Percentiles rank a stretch among this genome's conserved stretches.
Evolutionary conservation across 2,329 filamentous ascomycete genomes (phyloP).

Genomic region (Macrophomina pseudophaseolina): DNA sequence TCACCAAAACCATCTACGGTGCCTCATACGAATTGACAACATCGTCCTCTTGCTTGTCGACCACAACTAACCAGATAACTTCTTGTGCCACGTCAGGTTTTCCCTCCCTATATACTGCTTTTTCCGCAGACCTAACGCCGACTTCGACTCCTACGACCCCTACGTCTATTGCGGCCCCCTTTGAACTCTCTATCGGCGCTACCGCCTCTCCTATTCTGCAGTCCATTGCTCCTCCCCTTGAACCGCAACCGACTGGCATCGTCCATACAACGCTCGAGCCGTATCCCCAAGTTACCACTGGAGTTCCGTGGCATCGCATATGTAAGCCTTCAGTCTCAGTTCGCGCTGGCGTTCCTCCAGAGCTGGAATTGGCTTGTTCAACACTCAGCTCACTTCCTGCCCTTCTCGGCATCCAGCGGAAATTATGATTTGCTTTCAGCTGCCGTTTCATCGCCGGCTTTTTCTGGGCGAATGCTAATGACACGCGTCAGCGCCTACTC

Average conservation of each 20-base stretch:
- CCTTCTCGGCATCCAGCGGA: background rate
- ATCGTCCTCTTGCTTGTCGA: background rate
- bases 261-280: slow-evolving; percentile 10
- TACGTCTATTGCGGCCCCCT: background rate
- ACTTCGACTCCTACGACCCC: slow-evolving; percentile 8
- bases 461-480: background rate
- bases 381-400: background rate
- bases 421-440: slow-evolving; percentile 3
- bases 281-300: slow-evolving; percentile 19
- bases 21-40: slow-evolving; percentile 1
- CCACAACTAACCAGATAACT: background rate
- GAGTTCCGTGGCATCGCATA: slow-evolving; percentile 2
- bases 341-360: background rate
- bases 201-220: slow-evolving; percentile 8
- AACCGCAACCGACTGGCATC: slow-evolving; percentile 13
- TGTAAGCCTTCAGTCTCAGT: background rate
- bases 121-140: background rate
- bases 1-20: slow-evolving; percentile 16
- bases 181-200: background rate
- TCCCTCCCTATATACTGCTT: background rate
- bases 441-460: background rate
- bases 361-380: background rate
- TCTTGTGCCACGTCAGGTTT: background rate
- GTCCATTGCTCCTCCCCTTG: slow-evolving; percentile 13
- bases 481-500: background rate